Evolutionary conservation across 768 basidiomycete species (phyloP).

Genomic region (Ramaria rubella): DNA sequence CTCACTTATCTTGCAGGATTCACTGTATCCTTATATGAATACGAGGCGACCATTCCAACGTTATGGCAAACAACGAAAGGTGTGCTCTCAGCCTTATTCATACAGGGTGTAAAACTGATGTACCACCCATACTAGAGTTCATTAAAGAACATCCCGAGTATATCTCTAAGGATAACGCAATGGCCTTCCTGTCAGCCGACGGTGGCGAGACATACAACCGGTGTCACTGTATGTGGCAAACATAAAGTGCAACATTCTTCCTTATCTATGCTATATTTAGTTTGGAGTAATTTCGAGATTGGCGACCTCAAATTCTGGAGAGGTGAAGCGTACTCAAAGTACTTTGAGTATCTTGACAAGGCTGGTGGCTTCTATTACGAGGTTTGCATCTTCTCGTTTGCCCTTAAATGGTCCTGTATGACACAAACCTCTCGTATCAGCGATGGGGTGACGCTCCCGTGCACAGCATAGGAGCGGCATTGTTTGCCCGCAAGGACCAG

Average conservation of each 20-base stretch:
- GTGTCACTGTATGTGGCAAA: slow-evolving; percentile 39
- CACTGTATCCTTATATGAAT: slow-evolving; percentile 74
- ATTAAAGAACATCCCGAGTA: slow-evolving; percentile 54
- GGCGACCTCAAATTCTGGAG: slow-evolving; percentile 81
- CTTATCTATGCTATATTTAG: slow-evolving; percentile 29
- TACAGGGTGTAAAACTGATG: neutral
- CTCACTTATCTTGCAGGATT: slow-evolving; percentile 44
- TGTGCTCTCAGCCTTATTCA: slow-evolving; percentile 19
- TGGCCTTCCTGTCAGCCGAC: slow-evolving; percentile 71
- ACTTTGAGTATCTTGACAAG: slow-evolving; percentile 75
- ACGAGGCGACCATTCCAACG: slow-evolving; percentile 71
- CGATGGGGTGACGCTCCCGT: slow-evolving; percentile 95
- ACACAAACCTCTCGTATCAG: slow-evolving; percentile 25
- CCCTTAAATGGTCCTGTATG: neutral
- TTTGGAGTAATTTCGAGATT: slow-evolving; percentile 95
- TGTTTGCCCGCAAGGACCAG: slow-evolving; percentile 83
- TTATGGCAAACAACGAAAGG: slow-evolving; percentile 74
- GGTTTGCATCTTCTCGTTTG: slow-evolving; percentile 34
- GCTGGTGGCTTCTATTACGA: slow-evolving; percentile 89
- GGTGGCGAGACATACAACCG: slow-evolving; percentile 49
- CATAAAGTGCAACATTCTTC: neutral
- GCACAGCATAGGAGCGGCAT: slow-evolving; percentile 83
- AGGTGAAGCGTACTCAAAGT: slow-evolving; percentile 71
- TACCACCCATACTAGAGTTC: slow-evolving; percentile 47
- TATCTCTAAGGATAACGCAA: slow-evolving; percentile 56